These are phyloP conservation scores for Pythium biforme DNA, from an alignment of 352 stramenopile species.

Conservation along the genomic window DNA sequence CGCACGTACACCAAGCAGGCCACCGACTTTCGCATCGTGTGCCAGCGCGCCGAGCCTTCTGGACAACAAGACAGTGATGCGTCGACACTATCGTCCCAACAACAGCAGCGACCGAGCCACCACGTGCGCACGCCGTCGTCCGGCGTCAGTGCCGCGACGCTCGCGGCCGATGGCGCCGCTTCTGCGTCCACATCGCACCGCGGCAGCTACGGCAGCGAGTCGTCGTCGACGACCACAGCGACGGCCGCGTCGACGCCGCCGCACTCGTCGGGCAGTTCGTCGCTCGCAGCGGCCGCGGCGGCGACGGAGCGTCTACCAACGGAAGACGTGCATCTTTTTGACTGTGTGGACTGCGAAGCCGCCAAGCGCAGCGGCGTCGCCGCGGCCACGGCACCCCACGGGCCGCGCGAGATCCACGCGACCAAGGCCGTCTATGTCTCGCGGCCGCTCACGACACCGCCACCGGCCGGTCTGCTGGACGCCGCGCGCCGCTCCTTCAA, in stretches of 20 bases:
- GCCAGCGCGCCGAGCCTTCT: no score
- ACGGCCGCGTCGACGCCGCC: not conserved
- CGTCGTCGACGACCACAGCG: conserved; percentile 1
- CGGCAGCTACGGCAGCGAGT: conserved; percentile 8
- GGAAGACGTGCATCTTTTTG: conserved; percentile 49
- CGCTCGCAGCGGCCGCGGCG: not conserved
- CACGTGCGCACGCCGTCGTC: no score
- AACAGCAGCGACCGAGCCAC: no score
- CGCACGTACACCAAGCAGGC: conserved; percentile 59
- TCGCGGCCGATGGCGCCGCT: not conserved
- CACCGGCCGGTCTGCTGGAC: not conserved
- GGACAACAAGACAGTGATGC: no score
- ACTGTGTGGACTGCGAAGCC: conserved; percentile 53
- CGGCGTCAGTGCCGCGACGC: not conserved
- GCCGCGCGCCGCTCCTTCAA: not conserved
- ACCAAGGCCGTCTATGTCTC: conserved; percentile 73
- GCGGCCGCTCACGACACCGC: conserved; percentile 32
- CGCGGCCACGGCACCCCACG: conserved; percentile 37
- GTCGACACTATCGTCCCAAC: no score
- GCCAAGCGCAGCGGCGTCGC: conserved; percentile 26
- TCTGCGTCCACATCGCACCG: not conserved
- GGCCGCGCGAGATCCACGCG: conserved; percentile 57
- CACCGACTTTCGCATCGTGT: conserved; percentile 61
- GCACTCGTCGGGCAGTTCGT: not conserved
- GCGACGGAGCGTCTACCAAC: not conserved